Base-by-base conservation (phyloP, 352 stramenopile genomes). In the Phytophthora chlamydospora region DNA sequence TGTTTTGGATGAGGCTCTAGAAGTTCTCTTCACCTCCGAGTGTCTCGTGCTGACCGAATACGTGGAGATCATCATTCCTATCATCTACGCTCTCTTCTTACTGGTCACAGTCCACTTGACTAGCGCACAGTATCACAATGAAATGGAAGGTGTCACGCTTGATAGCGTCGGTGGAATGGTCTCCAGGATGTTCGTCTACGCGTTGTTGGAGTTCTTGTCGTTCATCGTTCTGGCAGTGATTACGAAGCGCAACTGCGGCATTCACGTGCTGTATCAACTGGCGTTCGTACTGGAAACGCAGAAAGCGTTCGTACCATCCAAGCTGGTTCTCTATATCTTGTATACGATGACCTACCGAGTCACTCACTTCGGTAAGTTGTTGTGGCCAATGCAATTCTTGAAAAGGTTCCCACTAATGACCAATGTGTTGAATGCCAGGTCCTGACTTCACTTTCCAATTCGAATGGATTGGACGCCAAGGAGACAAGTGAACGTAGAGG, bases 21-120 rank as follows among this genome's bases (percentile, higher is more conserved):
- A 71, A 32, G 31, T 66, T 12, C 36, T 56, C 4, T 76, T 63
- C 42, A 50, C 60, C 13, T 60, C 48, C 24, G 67, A 72, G 36
- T 76, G 66, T 51, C 27, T 66, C 33, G 52, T 64, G 3, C 43
- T 75, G 2, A 45, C 69, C 13, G 66, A 75, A 39, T 75, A 71
- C 44, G 45, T 57, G 9, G 67, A 76, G 31, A 55, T 62, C 6
- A 52, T 76, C 47, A 66, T 76, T 41, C 67, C 67, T 0, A 35
- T 65, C 5, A 56, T 72, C 7, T 69, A 72, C 43, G 58, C n/a
- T 7, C 48, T 27, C 10, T 69, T 24, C 14, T 52, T 45, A 33
- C 3, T 45, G 3, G 40, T 58, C 12, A 45, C 62, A 32, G 14
- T 58, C 7, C 21, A 47, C 1, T 42, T 62, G 11, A 46, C 62